Conservation (phyloP, 768 basidiomycete genomes). For the Mycena venus region DNA sequence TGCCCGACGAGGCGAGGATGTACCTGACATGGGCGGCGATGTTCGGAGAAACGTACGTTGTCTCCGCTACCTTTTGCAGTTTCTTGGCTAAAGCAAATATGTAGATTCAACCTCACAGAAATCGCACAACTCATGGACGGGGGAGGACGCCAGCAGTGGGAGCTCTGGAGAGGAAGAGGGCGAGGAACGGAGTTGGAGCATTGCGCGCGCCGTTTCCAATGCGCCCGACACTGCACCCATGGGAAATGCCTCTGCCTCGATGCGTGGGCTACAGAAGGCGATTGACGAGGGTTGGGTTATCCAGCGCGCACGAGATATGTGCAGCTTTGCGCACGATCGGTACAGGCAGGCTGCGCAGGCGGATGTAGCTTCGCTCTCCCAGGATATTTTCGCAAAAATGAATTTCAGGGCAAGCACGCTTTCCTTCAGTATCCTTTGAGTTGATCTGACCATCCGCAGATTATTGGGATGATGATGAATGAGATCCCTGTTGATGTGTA, state of each 20-base stretch:
- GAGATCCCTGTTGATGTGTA: slow-evolving; percentile 74
- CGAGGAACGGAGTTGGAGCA: slow-evolving; percentile 62
- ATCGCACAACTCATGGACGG: slow-evolving; percentile 81
- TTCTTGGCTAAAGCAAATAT: neutral
- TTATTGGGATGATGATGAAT: slow-evolving; percentile 79
- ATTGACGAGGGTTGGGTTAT: slow-evolving; percentile 82
- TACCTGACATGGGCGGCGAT: slow-evolving; percentile 81
- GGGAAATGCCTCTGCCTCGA: slow-evolving; percentile 65
- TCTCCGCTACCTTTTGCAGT: neutral
- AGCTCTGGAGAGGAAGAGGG: slow-evolving; percentile 66
- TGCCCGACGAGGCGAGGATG: slow-evolving; percentile 74
- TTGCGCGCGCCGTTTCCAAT: slow-evolving; percentile 64
- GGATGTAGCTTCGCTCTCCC: slow-evolving; percentile 65
- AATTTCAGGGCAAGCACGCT: slow-evolving; percentile 67
- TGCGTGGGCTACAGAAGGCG: slow-evolving; percentile 77
- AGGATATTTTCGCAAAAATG: slow-evolving; percentile 71
- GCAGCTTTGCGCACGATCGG: slow-evolving; percentile 80
- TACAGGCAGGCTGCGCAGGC: slow-evolving; percentile 81
- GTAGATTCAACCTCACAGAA: slow-evolving; percentile 80
- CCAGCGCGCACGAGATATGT: slow-evolving; percentile 81
- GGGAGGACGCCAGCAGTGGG: slow-evolving; percentile 70
- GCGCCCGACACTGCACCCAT: slow-evolving; percentile 57
- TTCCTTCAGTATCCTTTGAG: too few species aligned
- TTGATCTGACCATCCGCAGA: slow-evolving; percentile 51
- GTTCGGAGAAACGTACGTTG: slow-evolving; percentile 77